Evolutionary conservation across 495 filamentous ascomycete genomes (phyloP), one percentile per base, ranked within the genome.

Genomic region (Eremomyces bilateralis): DNA sequence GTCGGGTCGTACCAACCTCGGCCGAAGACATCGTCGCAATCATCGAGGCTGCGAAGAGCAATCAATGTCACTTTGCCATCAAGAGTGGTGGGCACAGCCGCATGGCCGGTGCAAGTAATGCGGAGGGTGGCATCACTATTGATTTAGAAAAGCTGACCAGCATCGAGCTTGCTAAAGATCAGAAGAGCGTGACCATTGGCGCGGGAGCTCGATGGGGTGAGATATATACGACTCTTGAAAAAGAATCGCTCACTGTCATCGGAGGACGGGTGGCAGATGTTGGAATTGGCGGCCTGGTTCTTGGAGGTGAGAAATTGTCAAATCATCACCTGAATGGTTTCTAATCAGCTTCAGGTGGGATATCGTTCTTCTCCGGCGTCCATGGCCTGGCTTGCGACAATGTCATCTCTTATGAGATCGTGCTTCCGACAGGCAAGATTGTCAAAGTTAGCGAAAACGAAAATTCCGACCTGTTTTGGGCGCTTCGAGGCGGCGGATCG

Each of bases 391-490:
- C 38, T 16, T 48, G 49, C 28, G 50, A 54, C 40, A 47, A 42
- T 24, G 47, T 59, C 4, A 34, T 44, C 4, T 45, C 49, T 22
- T 56, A 47, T 19, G 46, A 59, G 25, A 35, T 54, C 4, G 47
- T 56, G 16, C 22, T 47, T 12, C 45, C 51, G 4, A 24, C 20
- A 29, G 47, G 52, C 8, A 15, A 18, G 8, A 35, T 53, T 15
- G 29, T 51, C 18, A 40, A 48, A 13, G 53, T 38, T 16, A 49
- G 43, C 37, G 21, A 27, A 2, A 34, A 32, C 1, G 25, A 30
- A 6, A 33, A 60, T 38, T 43, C 46, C 0, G 54, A 61, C 20
- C 52, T 62, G 0, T 58, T 48, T 13, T 45, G 42, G 35, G 60
- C 53, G 5, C 41, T 63, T 15, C 44, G 51, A 22, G 61, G 58